Evolutionary conservation across 2,329 filamentous ascomycete genomes (phyloP).

Genomic region (Aureobasidium mangrovei): DNA sequence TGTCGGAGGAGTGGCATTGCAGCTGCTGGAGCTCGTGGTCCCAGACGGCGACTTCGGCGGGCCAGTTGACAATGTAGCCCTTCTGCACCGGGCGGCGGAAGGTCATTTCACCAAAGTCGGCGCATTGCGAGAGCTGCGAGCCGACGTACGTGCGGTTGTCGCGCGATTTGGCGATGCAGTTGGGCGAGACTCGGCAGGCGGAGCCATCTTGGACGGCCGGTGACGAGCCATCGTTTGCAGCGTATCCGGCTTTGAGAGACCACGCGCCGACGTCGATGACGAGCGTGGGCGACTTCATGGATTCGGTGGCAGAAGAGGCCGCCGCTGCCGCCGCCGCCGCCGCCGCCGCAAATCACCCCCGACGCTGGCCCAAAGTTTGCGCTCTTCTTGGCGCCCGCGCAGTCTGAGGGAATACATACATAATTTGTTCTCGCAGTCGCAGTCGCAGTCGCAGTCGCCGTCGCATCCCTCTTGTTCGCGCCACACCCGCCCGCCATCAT

Average conservation of each 20-base stretch:
- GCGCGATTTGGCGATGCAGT: conserved; percentile 73
- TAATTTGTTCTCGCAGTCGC: conserved; percentile 1
- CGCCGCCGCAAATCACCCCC: conserved; percentile 3
- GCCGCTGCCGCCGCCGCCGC: not conserved
- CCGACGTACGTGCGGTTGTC: conserved; percentile 71
- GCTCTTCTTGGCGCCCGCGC: too few species aligned
- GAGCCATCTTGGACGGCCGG: conserved; percentile 31
- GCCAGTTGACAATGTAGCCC: conserved; percentile 94
- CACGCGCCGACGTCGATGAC: conserved; percentile 90
- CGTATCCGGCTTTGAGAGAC: conserved; percentile 83
- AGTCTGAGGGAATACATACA: too few species aligned
- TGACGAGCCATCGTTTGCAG: conserved; percentile 18
- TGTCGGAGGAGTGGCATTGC: conserved; percentile 65
- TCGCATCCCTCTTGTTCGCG: conserved; percentile 5
- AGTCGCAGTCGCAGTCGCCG: not conserved
- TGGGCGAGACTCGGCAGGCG: conserved; percentile 64
- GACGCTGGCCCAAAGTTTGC: too few species aligned
- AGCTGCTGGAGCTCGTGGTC: conserved; percentile 60
- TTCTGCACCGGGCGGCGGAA: conserved; percentile 89
- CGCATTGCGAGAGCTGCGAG: conserved; percentile 67
- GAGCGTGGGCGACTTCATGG: conserved; percentile 47
- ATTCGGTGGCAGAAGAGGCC: not conserved
- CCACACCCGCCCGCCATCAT: conserved; percentile 16
- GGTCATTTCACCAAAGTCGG: conserved; percentile 79
- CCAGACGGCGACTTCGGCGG: conserved; percentile 92